Evolutionary conservation across 179 eudicot species (phyloP).

Genomic region (Spergularia azorica): DNA sequence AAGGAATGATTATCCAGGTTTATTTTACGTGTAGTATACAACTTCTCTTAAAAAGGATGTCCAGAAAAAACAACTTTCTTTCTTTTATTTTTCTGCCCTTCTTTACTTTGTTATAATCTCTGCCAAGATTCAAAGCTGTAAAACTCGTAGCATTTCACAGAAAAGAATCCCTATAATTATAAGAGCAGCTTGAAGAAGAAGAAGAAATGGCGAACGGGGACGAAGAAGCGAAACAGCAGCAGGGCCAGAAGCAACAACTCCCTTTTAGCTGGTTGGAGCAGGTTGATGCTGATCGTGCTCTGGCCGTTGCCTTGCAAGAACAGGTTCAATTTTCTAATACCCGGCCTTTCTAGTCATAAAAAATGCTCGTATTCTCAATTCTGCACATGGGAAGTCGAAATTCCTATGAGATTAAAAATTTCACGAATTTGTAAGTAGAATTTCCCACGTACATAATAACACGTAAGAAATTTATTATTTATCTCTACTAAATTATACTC

Average conservation of each 20-base stretch:
- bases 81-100: not conserved
- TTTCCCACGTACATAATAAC: too few relatives aligned
- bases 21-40: constrained; percentile 32
- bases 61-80: constrained; percentile 22
- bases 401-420: too few relatives aligned
- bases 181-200: not conserved
- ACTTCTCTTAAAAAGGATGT: constrained; percentile 28
- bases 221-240: constrained; percentile 25
- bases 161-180: not conserved
- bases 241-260: constrained; percentile 26
- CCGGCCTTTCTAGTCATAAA: too few relatives aligned
- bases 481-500: too few relatives aligned
- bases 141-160: not conserved
- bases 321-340: constrained; percentile 21
- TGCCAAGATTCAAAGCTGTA: constrained; percentile 16
- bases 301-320: constrained; percentile 37
- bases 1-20: constrained; percentile 11
- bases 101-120: constrained; percentile 20
- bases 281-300: constrained; percentile 35
- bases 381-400: too few relatives aligned
- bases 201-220: constrained; percentile 29
- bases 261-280: constrained; percentile 26
- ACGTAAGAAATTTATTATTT: too few relatives aligned
- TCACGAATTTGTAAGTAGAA: too few relatives aligned
- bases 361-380: too few relatives aligned